Base-by-base conservation (phyloP, 139 green algal genomes). In the Coelastrella sp. region DNA sequence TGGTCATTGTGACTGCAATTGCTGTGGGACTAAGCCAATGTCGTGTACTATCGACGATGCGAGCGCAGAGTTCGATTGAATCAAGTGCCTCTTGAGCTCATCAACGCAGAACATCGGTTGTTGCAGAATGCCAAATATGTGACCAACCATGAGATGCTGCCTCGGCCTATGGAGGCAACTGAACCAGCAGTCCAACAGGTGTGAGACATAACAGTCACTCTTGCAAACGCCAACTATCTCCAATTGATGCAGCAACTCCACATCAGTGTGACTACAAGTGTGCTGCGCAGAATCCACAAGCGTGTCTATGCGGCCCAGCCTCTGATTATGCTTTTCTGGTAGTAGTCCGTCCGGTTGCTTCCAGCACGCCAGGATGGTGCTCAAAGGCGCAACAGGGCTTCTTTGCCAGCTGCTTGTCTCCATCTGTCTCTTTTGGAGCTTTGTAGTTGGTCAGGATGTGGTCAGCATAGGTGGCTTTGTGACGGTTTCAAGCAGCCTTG, bases 381-480 rank as follows among this genome's bases (percentile, higher is more conserved):
- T 14, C 64, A 71, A 71, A 14, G 64, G 32, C 32, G 32, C 32
- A 47, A 47, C 32, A 47, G 32, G 32, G 32, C 32, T 47, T 47
- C 32, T 47, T 47, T 71, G 61, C 61, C 8, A 71, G 61, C 61
- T 71, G 61, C 11, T 71, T 19, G 16, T 76, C 16, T 3, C 22
- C 14, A 8, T 47, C 22, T 76, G 7, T 22, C 17, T 76, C 22
- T 14, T 22, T 32, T 76, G n/a, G 68, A 14, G 3, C 22, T 10
- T 6, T n/a, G 68, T 23, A 6, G 47, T 13, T 56, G 58, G 10
- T 19, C 22, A 80, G 58, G 68, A 88, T 57, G 68, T 88, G 10
- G 58, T 88, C 16, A 88, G 85, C 74, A 60, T 57, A 54, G 85
- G 85, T 59, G 85, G 85, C 10, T 90, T 90, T 61, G 85, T 90